A percentile compares a stretch with the other conserved stretches of the same genome.
Evolutionary conservation across 139 green algal species (phyloP).

Genomic region (Ostreobium quekettii): DNA sequence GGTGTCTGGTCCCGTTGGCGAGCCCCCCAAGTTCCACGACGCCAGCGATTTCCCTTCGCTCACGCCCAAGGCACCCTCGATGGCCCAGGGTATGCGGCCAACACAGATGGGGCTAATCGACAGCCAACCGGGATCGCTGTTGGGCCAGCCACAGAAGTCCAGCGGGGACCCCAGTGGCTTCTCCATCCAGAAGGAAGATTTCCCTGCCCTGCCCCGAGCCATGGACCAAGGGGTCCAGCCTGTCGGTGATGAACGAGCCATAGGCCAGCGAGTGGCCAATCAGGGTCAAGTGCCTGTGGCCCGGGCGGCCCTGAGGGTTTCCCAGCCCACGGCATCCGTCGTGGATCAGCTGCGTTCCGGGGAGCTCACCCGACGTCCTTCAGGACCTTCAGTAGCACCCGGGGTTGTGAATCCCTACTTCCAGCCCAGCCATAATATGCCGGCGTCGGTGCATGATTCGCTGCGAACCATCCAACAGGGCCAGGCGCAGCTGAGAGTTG

Average conservation of each 20-base stretch:
- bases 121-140: not conserved
- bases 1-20: not conserved
- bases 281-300: not conserved
- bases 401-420: not conserved
- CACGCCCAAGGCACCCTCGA: not conserved
- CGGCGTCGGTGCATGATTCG: slow-evolving; percentile 10
- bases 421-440: slow-evolving; percentile 18
- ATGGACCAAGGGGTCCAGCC: not conserved
- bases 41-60: slow-evolving; percentile 1
- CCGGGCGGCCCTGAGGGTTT: not conserved
- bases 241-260: no score
- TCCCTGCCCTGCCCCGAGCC: not conserved
- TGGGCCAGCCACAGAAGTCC: not conserved
- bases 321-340: not conserved
- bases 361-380: not conserved
- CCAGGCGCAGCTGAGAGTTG: not conserved
- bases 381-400: not conserved
- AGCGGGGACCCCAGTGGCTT: not conserved
- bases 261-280: not conserved
- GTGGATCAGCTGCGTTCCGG: not conserved
- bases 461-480: slow-evolving; percentile 13
- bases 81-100: not conserved
- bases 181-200: slow-evolving; percentile 12
- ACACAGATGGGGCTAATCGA: not conserved
- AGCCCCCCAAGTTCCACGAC: not conserved